A percentile compares a stretch with the other conserved stretches of the same genome.
Evolutionary conservation across 306 rosid genomes (phyloP).

Genomic region (Rubus parviflorus): DNA sequence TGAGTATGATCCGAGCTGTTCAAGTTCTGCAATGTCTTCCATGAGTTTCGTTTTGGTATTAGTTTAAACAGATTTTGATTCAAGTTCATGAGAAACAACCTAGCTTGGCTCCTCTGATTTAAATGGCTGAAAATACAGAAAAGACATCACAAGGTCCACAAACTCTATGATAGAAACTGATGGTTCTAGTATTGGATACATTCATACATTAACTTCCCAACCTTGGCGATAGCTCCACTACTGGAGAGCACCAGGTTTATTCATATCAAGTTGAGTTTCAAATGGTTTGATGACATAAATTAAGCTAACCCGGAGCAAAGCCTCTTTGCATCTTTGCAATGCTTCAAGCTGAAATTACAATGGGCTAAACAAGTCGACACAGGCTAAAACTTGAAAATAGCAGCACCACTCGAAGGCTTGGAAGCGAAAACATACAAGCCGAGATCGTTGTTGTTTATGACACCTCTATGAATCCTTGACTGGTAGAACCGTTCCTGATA

Average conservation of each 20-base stretch:
- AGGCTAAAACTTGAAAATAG: conserved; percentile 69
- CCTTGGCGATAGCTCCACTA: background rate
- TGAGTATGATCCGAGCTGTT: too few species aligned
- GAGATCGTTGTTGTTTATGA: conserved; percentile 61
- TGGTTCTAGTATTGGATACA: background rate
- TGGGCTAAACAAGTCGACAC: background rate
- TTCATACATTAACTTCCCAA: background rate
- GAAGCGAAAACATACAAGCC: conserved; percentile 89
- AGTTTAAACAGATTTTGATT: too few species aligned
- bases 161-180: background rate
- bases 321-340: background rate
- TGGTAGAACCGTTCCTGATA: conserved; percentile 72
- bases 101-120: too few species aligned
- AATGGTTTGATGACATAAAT: background rate
- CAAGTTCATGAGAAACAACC: background rate
- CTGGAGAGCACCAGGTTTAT: conserved; percentile 9
- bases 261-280: background rate
- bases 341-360: background rate
- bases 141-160: background rate
- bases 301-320: background rate
- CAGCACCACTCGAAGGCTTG: conserved; percentile 98
- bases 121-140: background rate
- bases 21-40: too few species aligned
- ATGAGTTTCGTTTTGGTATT: too few species aligned
- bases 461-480: conserved; percentile 63